Evolutionary conservation across 306 rosid genomes (phyloP).

Genomic region (Vigna trinervia): DNA sequence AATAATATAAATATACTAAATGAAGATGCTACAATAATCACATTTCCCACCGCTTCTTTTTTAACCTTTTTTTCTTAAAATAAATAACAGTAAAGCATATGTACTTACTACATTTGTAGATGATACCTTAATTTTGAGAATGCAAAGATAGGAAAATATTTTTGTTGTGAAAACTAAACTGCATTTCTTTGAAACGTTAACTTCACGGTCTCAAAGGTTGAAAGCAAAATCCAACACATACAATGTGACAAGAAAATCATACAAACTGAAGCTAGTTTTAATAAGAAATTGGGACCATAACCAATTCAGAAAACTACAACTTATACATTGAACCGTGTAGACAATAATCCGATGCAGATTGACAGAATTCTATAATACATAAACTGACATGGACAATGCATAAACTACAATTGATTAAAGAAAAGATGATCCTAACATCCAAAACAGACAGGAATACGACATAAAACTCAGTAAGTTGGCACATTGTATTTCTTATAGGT

Average conservation of each 20-base stretch:
- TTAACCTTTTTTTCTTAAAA: too few relatives aligned
- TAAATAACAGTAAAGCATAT: too few relatives aligned
- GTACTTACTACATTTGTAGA: too few relatives aligned
- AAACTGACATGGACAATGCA: conserved; percentile 34
- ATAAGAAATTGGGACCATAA: neutral
- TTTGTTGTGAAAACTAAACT: too few relatives aligned
- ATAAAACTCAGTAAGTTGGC: conserved; percentile 48
- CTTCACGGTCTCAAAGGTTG: neutral
- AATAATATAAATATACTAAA: too few relatives aligned
- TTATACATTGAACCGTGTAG: conserved; percentile 43
- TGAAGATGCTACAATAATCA: too few relatives aligned
- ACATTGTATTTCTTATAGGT: conserved; percentile 40
- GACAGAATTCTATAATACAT: conserved; percentile 55
- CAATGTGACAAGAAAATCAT: neutral
- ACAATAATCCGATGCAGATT: conserved; percentile 47
- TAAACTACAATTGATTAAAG: conserved; percentile 44
- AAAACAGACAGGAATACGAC: conserved; percentile 42
- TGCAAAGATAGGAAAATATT: too few relatives aligned
- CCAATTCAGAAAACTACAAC: conserved; percentile 38
- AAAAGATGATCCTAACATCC: conserved; percentile 35
- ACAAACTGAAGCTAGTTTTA: conserved; percentile 10
- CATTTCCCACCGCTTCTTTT: too few relatives aligned
- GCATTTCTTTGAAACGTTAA: too few relatives aligned
- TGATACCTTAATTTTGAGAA: too few relatives aligned
- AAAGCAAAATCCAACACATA: neutral